A percentile compares a stretch with the other conserved stretches of the same genome.
phyloP scores from a whole-genome alignment of 2,329 filamentous ascomycete genomes.

The Fusarium pseudograminearum region DNA sequence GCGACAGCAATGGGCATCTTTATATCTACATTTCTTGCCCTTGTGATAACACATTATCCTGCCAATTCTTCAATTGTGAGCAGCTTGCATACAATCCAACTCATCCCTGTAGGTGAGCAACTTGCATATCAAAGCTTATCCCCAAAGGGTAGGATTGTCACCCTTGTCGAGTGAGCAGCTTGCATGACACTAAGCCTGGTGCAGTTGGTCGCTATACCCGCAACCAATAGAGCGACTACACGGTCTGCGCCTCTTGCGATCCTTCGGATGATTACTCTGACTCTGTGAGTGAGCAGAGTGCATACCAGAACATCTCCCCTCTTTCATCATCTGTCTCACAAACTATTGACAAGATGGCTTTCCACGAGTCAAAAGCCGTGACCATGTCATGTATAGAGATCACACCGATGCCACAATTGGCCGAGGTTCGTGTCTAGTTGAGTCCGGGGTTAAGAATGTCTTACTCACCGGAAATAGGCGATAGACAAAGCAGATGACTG shows the following conservation, averaged over 20 bases:
- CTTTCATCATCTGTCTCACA: not conserved
- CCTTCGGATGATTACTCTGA: not conserved
- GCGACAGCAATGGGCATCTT: not conserved
- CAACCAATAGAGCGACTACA: not conserved
- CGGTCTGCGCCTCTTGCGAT: conserved; percentile 16
- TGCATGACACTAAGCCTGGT: conserved; percentile 24
- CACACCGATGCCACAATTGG: conserved; percentile 22
- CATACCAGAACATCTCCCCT: conserved; percentile 40
- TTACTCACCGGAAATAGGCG: conserved; percentile 49
- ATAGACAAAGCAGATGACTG: conserved; percentile 57
- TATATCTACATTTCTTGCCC: not conserved
- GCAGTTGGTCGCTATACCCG: not conserved
- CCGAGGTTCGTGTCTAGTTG: not conserved
- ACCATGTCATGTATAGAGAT: conserved; percentile 6
- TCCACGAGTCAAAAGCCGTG: not conserved
- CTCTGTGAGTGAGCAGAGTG: conserved; percentile 51
- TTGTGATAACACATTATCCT: not conserved
- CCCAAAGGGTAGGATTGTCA: not conserved
- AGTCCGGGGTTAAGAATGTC: too few species aligned
- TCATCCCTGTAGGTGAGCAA: conserved; percentile 10
- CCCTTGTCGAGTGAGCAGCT: conserved; percentile 23
- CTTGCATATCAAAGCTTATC: conserved; percentile 4
- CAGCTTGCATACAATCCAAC: conserved; percentile 1
- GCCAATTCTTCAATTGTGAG: conserved; percentile 1
- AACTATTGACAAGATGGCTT: not conserved